Evolutionary conservation across 2,329 filamentous ascomycete species (phyloP), one percentile per base, ranked within the genome.

Genomic region (Lecanosticta acicola): DNA sequence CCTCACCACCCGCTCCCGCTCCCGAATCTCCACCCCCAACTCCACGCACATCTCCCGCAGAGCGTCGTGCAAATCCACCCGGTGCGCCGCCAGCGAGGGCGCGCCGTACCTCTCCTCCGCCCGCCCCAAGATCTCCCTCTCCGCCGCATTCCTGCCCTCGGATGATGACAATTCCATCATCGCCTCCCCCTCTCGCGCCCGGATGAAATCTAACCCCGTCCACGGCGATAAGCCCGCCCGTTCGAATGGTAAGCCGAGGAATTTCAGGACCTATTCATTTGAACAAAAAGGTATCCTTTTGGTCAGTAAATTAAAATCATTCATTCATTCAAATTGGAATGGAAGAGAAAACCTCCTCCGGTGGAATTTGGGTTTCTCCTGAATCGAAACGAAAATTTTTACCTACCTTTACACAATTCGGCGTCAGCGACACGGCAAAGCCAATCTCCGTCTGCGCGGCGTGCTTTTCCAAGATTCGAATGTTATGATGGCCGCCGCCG

Each of bases 401-500:
- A 11, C 24, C 11, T 5, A 29, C 24, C 24, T 29, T 29, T 5
- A 11, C 24, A 29, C 7, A 29, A 19, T 56, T 54, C 1, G 53
- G 46, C 4, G 29, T 39, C 3, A 54, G 14, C 9, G 45, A 43
- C 13, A 56, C 41, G 4, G 48, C 49, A 20, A 43, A 45, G 7
- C 53, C 53, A 4, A 51, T 32, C 21, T 46, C 48, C 5, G 76
- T 73, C 49, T 74, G 64, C 16, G 60, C 56, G 72, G 78, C 48
- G 75, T 71, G 1, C 32, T 41, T 46, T 17, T 75, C 77, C 54
- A 80, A 76, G 0, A 80, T 65, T 21, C 74, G 70, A 24, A 80
- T 75, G 1, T 69, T 62, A 58, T 80, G 76, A 29, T 29, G 5
- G 24, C n/a, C n/a, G n/a, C n/a, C n/a, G 37, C 77, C 76, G 26